phyloP scores from a whole-genome alignment of 2,329 filamentous ascomycete species.

The Chaetomium strumarium region DNA sequence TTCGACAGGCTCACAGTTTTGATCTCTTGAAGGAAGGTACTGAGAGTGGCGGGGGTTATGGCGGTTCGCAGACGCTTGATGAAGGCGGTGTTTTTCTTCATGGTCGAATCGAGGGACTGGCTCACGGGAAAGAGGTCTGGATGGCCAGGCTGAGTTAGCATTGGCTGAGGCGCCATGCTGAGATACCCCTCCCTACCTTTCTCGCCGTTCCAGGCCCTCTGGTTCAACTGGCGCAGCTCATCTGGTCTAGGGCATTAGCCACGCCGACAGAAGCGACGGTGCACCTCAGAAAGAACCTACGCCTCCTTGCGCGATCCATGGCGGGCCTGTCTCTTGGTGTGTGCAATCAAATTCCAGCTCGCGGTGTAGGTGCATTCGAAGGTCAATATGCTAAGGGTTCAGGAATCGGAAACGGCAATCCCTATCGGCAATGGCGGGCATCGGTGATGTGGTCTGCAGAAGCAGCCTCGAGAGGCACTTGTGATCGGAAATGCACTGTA shows the following conservation, averaged over 20 bases:
- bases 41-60: conserved; percentile 70
- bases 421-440: conserved; percentile 40
- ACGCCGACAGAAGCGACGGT: neutral
- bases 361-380: conserved; percentile 43
- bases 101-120: conserved; percentile 80
- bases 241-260: conserved; percentile 47
- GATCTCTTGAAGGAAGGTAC: conserved; percentile 85
- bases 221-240: conserved; percentile 85
- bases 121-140: conserved; percentile 73
- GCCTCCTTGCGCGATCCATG: conserved; percentile 63
- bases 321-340: conserved; percentile 33
- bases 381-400: conserved; percentile 39
- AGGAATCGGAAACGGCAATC: conserved; percentile 37
- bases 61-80: conserved; percentile 93
- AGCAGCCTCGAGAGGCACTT: conserved; percentile 21
- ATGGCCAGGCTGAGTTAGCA: conserved; percentile 1
- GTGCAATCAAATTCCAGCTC: conserved; percentile 25
- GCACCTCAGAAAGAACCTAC: conserved; percentile 34
- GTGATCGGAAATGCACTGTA: conserved; percentile 12
- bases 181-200: conserved; percentile 51
- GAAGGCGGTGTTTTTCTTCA: conserved; percentile 98
- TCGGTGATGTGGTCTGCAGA: conserved; percentile 29
- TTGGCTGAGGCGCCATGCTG: neutral
- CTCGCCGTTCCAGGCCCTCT: conserved; percentile 82
- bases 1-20: conserved; percentile 87